Evolutionary conservation across 1,284 basidiomycete genomes (phyloP).

Genomic region (Ceratobasidium sp.): DNA sequence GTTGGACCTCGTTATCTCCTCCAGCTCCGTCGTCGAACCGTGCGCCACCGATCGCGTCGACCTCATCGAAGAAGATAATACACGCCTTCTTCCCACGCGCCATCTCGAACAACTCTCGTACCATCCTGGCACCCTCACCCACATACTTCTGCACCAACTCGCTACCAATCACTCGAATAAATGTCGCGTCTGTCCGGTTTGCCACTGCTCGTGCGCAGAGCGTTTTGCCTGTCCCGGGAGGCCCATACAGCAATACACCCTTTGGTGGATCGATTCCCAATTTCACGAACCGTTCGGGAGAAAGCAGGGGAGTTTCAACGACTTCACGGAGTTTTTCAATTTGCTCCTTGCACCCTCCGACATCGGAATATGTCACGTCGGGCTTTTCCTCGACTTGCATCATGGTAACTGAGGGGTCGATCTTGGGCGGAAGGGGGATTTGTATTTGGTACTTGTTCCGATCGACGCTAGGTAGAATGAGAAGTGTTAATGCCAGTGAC

Average conservation of each 20-base stretch:
- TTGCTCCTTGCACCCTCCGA: conserved; percentile 99
- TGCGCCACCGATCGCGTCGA: conserved; percentile 98
- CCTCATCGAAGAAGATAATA: conserved; percentile 99
- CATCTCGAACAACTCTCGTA: conserved; percentile 99
- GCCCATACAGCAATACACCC: conserved; percentile 95
- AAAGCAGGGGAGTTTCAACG: conserved; percentile 96
- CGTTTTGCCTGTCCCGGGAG: conserved; percentile 99
- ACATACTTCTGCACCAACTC: conserved; percentile 99
- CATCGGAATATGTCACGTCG: conserved; percentile 97
- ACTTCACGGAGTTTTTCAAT: conserved; percentile 99
- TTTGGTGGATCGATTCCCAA: conserved; percentile 99
- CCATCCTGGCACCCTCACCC: conserved; percentile 99
- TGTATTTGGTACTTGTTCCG: conserved; percentile 99
- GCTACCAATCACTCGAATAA: conserved; percentile 99
- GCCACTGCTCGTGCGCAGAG: conserved; percentile 98
- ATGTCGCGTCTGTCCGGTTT: conserved; percentile 98
- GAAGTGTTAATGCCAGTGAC: not conserved
- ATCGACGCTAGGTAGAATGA: conserved; percentile 71
- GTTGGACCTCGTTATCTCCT: conserved; percentile 98
- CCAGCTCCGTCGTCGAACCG: conserved; percentile 99
- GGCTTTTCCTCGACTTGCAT: conserved; percentile 99
- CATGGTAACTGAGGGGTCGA: conserved; percentile 99
- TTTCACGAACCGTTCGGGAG: conserved; percentile 96
- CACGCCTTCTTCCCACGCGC: conserved; percentile 99
- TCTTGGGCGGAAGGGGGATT: conserved; percentile 99